Evolutionary conservation across 169 alveolate genomes (phyloP).

Genomic region (Cryptosporidium meleagridis): DNA sequence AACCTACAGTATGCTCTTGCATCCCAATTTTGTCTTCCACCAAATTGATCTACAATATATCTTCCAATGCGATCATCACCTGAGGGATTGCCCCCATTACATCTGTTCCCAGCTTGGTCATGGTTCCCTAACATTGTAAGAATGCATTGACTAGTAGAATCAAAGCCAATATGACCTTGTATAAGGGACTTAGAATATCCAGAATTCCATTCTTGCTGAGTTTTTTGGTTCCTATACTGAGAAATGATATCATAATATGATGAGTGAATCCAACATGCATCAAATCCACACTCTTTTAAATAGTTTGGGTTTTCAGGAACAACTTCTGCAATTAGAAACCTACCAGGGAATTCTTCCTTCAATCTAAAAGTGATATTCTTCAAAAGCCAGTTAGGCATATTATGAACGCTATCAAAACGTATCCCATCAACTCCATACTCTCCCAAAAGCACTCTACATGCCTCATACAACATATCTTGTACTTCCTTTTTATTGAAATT

Average conservation of each 20-base stretch:
- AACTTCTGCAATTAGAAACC: constrained; percentile 77
- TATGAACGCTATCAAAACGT: constrained; percentile 79
- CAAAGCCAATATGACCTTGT: constrained; percentile 76
- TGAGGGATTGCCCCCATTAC: constrained; percentile 38
- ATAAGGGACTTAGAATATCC: constrained; percentile 51
- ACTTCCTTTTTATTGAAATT: constrained; percentile 76
- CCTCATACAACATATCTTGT: constrained; percentile 73
- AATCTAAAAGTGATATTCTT: constrained; percentile 38
- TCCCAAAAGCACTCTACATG: constrained; percentile 74
- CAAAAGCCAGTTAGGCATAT: constrained; percentile 59
- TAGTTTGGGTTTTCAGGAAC: constrained; percentile 78
- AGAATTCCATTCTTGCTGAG: constrained; percentile 42
- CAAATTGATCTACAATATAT: constrained; percentile 75
- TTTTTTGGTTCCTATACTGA: constrained; percentile 36
- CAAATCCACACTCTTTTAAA: constrained; percentile 75
- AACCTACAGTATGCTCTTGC: constrained; percentile 78
- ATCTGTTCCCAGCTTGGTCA: constrained; percentile 78
- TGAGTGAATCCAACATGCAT: constrained; percentile 80
- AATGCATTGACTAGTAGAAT: constrained; percentile 68
- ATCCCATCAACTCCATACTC: constrained; percentile 79
- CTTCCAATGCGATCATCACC: constrained; percentile 75
- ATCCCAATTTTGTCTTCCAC: constrained; percentile 78
- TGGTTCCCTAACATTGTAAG: constrained; percentile 79
- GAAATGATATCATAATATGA: constrained; percentile 77
- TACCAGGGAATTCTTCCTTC: constrained; percentile 46